These are phyloP conservation scores for Metschnikowia anglica DNA, from an alignment of 805 yeast species.

Conservation along the genomic window DNA sequence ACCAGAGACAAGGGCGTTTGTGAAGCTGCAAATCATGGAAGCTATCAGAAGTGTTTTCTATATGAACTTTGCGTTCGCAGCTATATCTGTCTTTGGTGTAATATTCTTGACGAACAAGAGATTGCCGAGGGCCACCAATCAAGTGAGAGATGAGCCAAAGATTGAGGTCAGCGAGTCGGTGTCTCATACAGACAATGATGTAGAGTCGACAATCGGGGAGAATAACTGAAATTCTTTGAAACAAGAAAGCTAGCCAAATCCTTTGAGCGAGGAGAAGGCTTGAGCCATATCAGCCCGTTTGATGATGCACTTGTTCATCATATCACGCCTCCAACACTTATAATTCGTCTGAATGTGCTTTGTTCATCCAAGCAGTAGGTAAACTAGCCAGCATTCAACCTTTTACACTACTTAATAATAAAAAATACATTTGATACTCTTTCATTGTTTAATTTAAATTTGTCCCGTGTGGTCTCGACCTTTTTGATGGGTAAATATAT, in stretches of 20 bases:
- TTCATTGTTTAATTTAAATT: too few relatives aligned
- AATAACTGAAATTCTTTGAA: neutral
- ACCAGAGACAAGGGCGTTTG: constrained; percentile 23
- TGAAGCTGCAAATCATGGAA: constrained; percentile 32
- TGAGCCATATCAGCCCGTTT: neutral
- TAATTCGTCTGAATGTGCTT: too few relatives aligned
- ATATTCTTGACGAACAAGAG: constrained; percentile 42
- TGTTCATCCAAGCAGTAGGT: too few relatives aligned
- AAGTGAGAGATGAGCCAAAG: constrained; percentile 16
- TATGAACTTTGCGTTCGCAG: constrained; percentile 38
- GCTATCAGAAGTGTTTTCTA: constrained; percentile 42
- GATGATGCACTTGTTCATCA: too few relatives aligned
- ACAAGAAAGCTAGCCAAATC: neutral
- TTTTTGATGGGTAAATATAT: constrained; percentile 14
- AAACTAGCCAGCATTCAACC: too few relatives aligned
- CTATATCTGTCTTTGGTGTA: constrained; percentile 29
- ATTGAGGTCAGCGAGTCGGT: constrained; percentile 1
- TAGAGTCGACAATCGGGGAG: constrained; percentile 4
- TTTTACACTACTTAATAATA: too few relatives aligned
- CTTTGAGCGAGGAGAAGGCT: neutral
- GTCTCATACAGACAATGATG: neutral
- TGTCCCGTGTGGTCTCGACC: neutral
- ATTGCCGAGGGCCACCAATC: constrained; percentile 31
- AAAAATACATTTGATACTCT: too few relatives aligned
- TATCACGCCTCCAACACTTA: too few relatives aligned